Evolutionary conservation across 2,329 filamentous ascomycete genomes (phyloP), one percentile per base, ranked within the genome.

Genomic region (Sarocladium kiliense): DNA sequence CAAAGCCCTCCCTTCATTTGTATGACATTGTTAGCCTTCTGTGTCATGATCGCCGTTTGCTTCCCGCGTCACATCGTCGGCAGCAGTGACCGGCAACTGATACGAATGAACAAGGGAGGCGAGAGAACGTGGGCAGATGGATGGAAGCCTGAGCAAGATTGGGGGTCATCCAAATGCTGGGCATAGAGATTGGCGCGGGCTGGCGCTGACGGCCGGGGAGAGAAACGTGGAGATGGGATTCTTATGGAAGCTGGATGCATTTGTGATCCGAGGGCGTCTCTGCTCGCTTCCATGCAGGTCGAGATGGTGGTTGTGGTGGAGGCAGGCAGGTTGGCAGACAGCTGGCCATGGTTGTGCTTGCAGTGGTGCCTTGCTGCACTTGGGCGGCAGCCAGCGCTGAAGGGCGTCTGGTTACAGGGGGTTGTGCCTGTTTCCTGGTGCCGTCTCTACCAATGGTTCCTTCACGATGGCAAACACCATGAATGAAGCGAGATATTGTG

Each of bases 311-410:
- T 51, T 34, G 47, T 51, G 26, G 47, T 51, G 18, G 30, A 30
- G 23, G 25, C 10, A 19, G 44, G 18, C 21, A 19, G 23, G 25
- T 10, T 21, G 27, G 12, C 23, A 18, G 12, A 3, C 44, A 23
- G 23, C n/a, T n/a, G n/a, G n/a, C 25, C 23, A n/a, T 47, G 44
- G 44, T 47, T n/a, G n/a, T 47, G 44, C 23, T n/a, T 26, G 21
- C 11, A 47, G 23, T 27, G 25, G 44, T 47, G 44, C 21, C 14
- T 21, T 21, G 41, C 11, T 44, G 41, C 41, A 44, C 44, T 6
- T 30, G 16, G 27, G 47, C 47, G 26, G 47, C 27, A 51, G 26
- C 47, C 47, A 51, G 47, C 47, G 47, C 47, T 36, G 44, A 30
- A 27, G 3, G 16, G 23, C 5, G n/a, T 6, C 18, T 39, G 3